Evolutionary conservation across 2,329 filamentous ascomycete genomes (phyloP), one percentile per base, ranked within the genome.

Genomic region (Trichoderma koningii): DNA sequence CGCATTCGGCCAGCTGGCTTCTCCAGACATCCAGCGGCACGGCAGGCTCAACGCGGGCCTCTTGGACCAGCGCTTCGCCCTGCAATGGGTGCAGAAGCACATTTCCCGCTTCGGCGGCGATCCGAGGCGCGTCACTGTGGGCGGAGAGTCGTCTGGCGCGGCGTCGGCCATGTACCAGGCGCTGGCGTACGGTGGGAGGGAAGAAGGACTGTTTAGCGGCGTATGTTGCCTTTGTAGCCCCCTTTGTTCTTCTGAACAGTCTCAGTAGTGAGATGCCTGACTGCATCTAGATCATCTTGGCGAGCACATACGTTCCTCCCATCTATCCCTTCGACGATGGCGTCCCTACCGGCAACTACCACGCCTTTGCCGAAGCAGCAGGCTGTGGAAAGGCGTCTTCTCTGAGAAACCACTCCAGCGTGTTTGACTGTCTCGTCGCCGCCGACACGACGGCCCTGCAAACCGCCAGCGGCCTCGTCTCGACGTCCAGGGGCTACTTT

Each of bases 101-200:
- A 83, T 87, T 59, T 71, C 76, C 41, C 71, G 74, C 9, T 86
- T 87, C 66, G 84, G 84, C 1, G 84, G 84, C 5, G 79, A 86
- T 64, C 78, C 79, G 0, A 66, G 65, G 1, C 80, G 81, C n/a
- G 82, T 87, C 1, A 85, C 82, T 0, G 80, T 86, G 28, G 79
- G 78, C 70, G 84, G 85, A 0, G 80, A 83, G 68, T 83, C 80
- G 0, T 83, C 85, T 0, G 84, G 85, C 2, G 85, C 76, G 0
- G 83, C 83, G 0, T 77, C 75, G 3, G 81, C 82, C 2, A 78
- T 77, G 70, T 62, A 84, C 38, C 79, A 81, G 14, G 80, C 81
- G 34, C 76, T 82, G 19, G 81, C 84, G 30, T 79, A 79, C 14
- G 78, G 78, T 1, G 77, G 76, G 9, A 75, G 75, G 1, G 75